Conservation (phyloP, 371 early-diverging fungal genomes). For the Mortierella polycephala region DNA sequence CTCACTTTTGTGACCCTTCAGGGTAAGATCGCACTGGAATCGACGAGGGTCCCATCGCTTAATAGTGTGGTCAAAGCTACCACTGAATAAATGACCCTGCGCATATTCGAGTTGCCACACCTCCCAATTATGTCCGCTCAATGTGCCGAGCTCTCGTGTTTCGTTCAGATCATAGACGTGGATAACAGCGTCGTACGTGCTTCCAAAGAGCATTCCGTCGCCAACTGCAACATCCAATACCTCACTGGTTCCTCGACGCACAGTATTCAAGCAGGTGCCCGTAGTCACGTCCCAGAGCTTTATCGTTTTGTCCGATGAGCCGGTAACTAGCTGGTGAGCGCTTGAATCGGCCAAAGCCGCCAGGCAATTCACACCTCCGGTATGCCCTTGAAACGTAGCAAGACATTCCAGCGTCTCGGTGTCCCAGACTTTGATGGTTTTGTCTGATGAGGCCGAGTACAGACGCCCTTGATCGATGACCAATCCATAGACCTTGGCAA, state of each 20-base stretch:
- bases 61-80: constrained; percentile 75
- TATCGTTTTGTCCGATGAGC: constrained; percentile 67
- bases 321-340: constrained; percentile 58
- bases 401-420: constrained; percentile 61
- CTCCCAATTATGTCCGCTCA: constrained; percentile 77
- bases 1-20: constrained; percentile 75
- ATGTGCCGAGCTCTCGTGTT: constrained; percentile 55
- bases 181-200: constrained; percentile 72
- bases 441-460: constrained; percentile 71
- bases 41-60: constrained; percentile 74
- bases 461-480: constrained; percentile 56
- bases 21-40: constrained; percentile 61
- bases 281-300: constrained; percentile 73
- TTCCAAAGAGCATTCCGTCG: constrained; percentile 67
- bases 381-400: constrained; percentile 68
- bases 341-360: constrained; percentile 55
- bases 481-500: constrained; percentile 69
- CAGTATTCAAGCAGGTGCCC: constrained; percentile 56
- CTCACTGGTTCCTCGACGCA: constrained; percentile 62
- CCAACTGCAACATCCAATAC: constrained; percentile 65
- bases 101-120: constrained; percentile 73
- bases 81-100: constrained; percentile 68
- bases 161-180: constrained; percentile 64
- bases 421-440: constrained; percentile 72
- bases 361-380: constrained; percentile 68